Conservation (phyloP, 495 filamentous ascomycete species). For the Tuber melanosporum region DNA sequence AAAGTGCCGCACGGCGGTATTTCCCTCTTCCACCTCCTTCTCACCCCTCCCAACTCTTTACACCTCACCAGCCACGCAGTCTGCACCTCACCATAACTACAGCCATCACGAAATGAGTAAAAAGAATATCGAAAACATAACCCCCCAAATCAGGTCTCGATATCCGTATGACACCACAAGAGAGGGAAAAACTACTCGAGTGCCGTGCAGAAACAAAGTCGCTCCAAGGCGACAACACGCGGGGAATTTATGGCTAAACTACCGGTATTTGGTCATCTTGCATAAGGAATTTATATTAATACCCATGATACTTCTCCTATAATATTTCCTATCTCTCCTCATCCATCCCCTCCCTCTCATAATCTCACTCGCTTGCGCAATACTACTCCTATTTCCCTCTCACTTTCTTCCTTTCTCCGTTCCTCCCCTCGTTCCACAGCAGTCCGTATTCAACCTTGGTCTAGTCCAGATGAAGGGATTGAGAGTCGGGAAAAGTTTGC, state of each 20-base stretch:
- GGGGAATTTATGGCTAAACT: background rate
- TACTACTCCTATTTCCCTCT: background rate
- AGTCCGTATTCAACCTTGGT: background rate
- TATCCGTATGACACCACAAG: background rate
- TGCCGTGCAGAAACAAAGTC: background rate
- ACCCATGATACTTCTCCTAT: background rate
- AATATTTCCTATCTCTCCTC: background rate
- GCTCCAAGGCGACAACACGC: background rate
- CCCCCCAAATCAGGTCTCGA: background rate
- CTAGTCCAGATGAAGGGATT: background rate
- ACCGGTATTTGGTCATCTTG: constrained; percentile 4
- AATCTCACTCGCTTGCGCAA: background rate
- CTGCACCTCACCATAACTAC: background rate
- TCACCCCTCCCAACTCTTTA: background rate
- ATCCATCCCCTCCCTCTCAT: background rate
- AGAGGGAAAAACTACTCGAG: background rate
- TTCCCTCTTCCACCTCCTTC: background rate
- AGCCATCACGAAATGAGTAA: background rate
- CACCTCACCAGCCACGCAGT: background rate
- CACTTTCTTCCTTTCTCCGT: background rate
- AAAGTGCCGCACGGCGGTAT: background rate
- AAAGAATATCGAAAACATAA: background rate
- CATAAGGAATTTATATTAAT: constrained; percentile 2
- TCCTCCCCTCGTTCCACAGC: background rate
- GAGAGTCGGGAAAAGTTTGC: background rate